Conservation (phyloP, 2,329 filamentous ascomycete species). For the Paraconiothyrium brasiliense region DNA sequence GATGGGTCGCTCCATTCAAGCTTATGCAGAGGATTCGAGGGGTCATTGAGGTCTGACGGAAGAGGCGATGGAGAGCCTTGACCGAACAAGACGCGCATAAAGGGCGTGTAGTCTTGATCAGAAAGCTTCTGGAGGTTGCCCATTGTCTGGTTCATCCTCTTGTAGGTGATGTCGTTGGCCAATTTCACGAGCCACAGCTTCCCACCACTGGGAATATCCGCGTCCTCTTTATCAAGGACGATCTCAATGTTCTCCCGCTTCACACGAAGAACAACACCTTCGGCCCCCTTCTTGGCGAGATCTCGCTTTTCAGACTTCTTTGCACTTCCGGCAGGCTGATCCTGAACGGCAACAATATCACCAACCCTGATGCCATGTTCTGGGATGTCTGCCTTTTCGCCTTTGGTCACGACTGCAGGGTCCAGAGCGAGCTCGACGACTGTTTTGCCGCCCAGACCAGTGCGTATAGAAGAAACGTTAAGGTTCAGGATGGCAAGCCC, state of each 20-base stretch:
- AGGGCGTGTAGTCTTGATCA: conserved; percentile 64
- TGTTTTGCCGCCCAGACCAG: conserved; percentile 89
- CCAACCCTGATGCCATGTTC: conserved; percentile 80
- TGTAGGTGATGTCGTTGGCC: conserved; percentile 73
- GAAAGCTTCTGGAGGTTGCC: conserved; percentile 64
- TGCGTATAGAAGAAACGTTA: conserved; percentile 76
- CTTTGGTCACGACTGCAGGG: conserved; percentile 66
- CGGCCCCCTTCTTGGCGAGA: conserved; percentile 71
- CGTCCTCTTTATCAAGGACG: conserved; percentile 73
- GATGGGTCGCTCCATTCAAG: conserved; percentile 65
- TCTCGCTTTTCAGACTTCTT: conserved; percentile 78
- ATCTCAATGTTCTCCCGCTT: conserved; percentile 68
- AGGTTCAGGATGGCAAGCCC: conserved; percentile 85
- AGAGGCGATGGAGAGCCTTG: conserved; percentile 63
- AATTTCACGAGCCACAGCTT: conserved; percentile 73
- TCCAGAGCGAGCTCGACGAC: conserved; percentile 84
- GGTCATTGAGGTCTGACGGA: conserved; percentile 55
- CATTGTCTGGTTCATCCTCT: conserved; percentile 73
- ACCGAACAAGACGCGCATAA: conserved; percentile 70
- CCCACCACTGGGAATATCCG: conserved; percentile 61
- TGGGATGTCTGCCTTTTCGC: conserved; percentile 64
- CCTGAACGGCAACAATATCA: conserved; percentile 79
- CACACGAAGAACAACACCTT: conserved; percentile 76
- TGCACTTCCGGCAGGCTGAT: conserved; percentile 75
- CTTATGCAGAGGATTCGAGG: conserved; percentile 51